phyloP scores from a whole-genome alignment of 192 early-diverging fungal species.

The Linnemannia elongata region DNA sequence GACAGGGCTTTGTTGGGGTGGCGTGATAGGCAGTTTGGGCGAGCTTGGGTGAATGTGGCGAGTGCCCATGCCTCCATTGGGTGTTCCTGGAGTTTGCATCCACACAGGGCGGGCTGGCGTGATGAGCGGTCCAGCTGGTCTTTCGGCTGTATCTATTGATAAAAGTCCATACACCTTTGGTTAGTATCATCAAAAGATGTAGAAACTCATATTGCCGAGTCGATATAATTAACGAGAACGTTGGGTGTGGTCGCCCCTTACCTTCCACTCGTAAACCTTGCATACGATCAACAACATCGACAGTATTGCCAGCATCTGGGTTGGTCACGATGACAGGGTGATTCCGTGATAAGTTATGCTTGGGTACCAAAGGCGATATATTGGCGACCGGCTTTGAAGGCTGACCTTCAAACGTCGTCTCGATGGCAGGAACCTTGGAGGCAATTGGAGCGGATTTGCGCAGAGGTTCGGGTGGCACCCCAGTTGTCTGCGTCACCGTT shows the following conservation, averaged over 20 bases:
- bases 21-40: slow-evolving; percentile 6
- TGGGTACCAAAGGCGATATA: slow-evolving; percentile 10
- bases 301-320: neutral
- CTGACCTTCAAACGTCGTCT: neutral
- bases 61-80: neutral
- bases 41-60: slow-evolving; percentile 4
- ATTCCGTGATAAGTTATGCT: neutral
- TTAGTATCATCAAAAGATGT: too few species aligned
- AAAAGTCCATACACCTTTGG: neutral
- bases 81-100: neutral
- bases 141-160: neutral
- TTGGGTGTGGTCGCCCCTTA: neutral
- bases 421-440: neutral
- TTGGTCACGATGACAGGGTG: neutral
- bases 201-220: neutral
- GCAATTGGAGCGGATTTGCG: slow-evolving; percentile 25
- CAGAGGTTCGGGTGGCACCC: neutral
- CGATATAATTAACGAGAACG: too few species aligned
- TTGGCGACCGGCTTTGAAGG: slow-evolving; percentile 7
- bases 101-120: neutral
- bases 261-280: neutral
- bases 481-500: neutral
- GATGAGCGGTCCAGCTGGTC: neutral
- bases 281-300: neutral
- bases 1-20: slow-evolving; percentile 3